These are phyloP conservation scores for Phaffia tasmanica DNA, from an alignment of 768 basidiomycete genomes.

Conservation along the genomic window DNA sequence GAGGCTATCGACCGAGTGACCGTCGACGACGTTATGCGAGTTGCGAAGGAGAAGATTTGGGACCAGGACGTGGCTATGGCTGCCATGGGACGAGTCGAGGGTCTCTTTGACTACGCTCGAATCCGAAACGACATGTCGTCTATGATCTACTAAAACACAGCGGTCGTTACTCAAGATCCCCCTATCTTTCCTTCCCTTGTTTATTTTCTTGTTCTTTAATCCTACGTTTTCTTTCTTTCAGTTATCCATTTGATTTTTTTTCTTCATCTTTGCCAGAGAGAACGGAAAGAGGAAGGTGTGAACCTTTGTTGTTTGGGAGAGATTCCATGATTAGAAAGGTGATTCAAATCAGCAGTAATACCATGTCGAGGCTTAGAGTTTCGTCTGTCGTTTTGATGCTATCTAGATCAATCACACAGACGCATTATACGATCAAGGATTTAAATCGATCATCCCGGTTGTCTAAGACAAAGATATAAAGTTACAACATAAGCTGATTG, in stretches of 20 bases:
- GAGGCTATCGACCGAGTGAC: slow-evolving; percentile 79
- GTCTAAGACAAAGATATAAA: too few species aligned
- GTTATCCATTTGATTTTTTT: not conserved
- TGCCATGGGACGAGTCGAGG: slow-evolving; percentile 80
- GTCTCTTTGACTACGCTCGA: slow-evolving; percentile 87
- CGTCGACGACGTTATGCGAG: slow-evolving; percentile 77
- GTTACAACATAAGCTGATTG: too few species aligned
- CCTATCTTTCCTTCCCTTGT: not conserved
- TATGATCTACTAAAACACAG: slow-evolving; percentile 38
- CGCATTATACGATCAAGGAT: too few species aligned
- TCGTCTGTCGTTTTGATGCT: not conserved
- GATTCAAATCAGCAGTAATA: not conserved
- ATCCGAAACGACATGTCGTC: slow-evolving; percentile 42
- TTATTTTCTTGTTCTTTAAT: not conserved
- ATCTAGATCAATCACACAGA: too few species aligned
- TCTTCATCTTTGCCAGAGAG: not conserved
- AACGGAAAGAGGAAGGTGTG: not conserved
- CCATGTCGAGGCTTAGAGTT: not conserved
- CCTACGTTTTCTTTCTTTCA: not conserved
- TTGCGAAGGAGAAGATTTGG: slow-evolving; percentile 33
- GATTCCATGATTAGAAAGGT: not conserved
- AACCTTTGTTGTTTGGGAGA: too few species aligned
- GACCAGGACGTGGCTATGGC: slow-evolving; percentile 54
- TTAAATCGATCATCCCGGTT: too few species aligned
- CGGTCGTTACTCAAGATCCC: not conserved